Percentiles rank a stretch among this genome's conserved stretches.
Evolutionary conservation across 2,329 filamentous ascomycete genomes (phyloP).

Genomic region (Hypomyces perniciosus): DNA sequence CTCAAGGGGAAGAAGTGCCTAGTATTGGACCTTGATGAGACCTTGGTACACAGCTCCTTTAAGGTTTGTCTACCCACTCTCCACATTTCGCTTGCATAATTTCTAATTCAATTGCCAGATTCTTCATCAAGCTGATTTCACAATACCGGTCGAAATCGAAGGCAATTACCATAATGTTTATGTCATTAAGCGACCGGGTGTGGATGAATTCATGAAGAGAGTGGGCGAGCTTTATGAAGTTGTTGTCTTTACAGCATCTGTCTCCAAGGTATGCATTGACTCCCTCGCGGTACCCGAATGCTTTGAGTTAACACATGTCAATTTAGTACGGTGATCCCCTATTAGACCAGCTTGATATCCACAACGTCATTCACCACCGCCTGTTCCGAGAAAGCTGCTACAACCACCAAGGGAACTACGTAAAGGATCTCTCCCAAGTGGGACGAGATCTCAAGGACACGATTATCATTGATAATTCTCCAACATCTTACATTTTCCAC

Average conservation of each 20-base stretch:
- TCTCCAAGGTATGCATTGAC: constrained; percentile 69
- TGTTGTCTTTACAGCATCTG: constrained; percentile 96
- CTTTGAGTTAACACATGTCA: background rate
- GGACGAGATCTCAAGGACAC: constrained; percentile 93
- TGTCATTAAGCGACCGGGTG: constrained; percentile 97
- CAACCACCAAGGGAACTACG: constrained; percentile 98
- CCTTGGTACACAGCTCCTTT: constrained; percentile 95
- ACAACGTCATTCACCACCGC: constrained; percentile 91
- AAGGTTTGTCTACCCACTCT: constrained; percentile 56
- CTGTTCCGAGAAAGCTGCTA: constrained; percentile 98
- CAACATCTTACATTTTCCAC: constrained; percentile 98
- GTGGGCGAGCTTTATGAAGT: constrained; percentile 98
- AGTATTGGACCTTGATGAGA: constrained; percentile 93
- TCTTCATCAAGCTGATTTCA: constrained; percentile 96
- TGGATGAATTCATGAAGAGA: constrained; percentile 98
- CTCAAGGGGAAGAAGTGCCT: constrained; percentile 87
- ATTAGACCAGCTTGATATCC: constrained; percentile 93
- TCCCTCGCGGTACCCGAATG: constrained; percentile 12
- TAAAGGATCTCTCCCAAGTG: constrained; percentile 97
- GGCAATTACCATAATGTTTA: constrained; percentile 99
- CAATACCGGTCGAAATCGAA: constrained; percentile 97
- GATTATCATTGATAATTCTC: constrained; percentile 99
- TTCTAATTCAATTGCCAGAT: constrained; percentile 52
- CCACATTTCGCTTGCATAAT: background rate
- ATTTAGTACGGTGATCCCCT: constrained; percentile 87